A percentile compares a stretch with the other conserved stretches of the same genome.
phyloP scores from a whole-genome alignment of 257 asterid genomes.

The Solanum chiquidenum region DNA sequence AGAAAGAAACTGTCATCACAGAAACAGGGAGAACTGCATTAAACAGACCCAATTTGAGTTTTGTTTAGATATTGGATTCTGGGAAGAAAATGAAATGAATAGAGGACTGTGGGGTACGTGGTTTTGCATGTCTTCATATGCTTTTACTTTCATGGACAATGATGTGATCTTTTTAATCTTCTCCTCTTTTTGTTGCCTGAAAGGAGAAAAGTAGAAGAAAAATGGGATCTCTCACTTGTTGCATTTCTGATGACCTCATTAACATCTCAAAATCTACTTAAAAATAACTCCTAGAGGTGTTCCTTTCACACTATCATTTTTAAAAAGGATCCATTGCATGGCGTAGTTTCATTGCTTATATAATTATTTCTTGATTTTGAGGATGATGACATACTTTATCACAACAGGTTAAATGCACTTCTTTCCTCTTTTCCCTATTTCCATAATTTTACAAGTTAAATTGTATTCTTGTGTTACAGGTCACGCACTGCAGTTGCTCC shows the following conservation, averaged over 20 bases:
- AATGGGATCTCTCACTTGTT: neutral
- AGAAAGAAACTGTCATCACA: neutral
- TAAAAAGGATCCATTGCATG: neutral
- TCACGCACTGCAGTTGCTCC: slow-evolving; percentile 99
- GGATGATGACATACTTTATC: neutral
- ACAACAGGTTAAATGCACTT: neutral
- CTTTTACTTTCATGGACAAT: neutral
- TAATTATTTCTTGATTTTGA: neutral
- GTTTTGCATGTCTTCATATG: neutral
- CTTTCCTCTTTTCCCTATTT: neutral
- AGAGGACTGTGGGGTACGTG: neutral
- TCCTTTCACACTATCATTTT: neutral
- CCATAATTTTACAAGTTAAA: neutral
- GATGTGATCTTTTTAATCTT: neutral
- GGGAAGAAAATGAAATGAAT: neutral
- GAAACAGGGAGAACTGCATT: neutral
- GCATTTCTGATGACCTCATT: neutral
- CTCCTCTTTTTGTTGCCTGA: neutral
- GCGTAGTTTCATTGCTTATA: neutral
- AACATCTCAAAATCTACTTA: neutral
- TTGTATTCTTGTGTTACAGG: slow-evolving; percentile 30
- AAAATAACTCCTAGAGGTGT: neutral
- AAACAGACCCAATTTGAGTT: neutral
- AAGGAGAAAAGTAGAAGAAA: neutral
- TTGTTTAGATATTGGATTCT: neutral